Percentiles rank a stretch among this genome's conserved stretches.
Conservation (phyloP, 176 grass and related monocot species). For the Cymbopogon citratus region DNA sequence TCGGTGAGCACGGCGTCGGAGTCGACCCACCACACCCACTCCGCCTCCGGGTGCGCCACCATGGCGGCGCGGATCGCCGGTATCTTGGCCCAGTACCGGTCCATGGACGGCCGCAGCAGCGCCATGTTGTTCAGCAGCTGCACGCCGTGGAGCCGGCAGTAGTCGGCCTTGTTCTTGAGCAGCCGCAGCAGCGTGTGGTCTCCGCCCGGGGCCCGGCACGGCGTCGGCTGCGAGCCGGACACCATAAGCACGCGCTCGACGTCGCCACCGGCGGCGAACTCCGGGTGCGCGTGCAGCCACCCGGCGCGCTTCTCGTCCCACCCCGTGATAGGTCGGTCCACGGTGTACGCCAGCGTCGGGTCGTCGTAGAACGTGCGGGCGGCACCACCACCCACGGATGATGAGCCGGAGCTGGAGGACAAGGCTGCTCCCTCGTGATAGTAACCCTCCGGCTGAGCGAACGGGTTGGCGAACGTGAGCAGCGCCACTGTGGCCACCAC, state of each 20-base stretch:
- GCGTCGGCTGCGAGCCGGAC: slow-evolving; percentile 71
- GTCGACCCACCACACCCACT: slow-evolving; percentile 98
- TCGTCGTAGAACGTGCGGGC: slow-evolving; percentile 75
- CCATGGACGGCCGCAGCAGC: slow-evolving; percentile 61
- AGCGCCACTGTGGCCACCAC: slow-evolving; percentile 37
- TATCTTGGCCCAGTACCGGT: slow-evolving; percentile 75
- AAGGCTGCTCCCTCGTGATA: not conserved
- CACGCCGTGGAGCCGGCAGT: slow-evolving; percentile 75
- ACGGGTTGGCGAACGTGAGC: slow-evolving; percentile 37
- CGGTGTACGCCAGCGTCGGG: slow-evolving; percentile 54
- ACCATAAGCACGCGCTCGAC: slow-evolving; percentile 68
- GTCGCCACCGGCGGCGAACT: not conserved
- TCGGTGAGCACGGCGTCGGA: slow-evolving; percentile 93
- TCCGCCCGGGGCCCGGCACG: slow-evolving; percentile 47
- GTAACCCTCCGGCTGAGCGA: not conserved
- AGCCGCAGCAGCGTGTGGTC: slow-evolving; percentile 67
- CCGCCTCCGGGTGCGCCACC: slow-evolving; percentile 79
- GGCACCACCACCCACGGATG: not conserved
- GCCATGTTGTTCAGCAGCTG: slow-evolving; percentile 78
- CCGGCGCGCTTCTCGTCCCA: slow-evolving; percentile 75
- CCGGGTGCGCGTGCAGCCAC: slow-evolving; percentile 56
- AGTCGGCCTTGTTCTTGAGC: slow-evolving; percentile 87
- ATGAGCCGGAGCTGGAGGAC: not conserved
- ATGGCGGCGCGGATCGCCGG: slow-evolving; percentile 68
- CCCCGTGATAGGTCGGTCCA: slow-evolving; percentile 47